Conservation (phyloP, 2,329 filamentous ascomycete species). For the Neurospora sp. region DNA sequence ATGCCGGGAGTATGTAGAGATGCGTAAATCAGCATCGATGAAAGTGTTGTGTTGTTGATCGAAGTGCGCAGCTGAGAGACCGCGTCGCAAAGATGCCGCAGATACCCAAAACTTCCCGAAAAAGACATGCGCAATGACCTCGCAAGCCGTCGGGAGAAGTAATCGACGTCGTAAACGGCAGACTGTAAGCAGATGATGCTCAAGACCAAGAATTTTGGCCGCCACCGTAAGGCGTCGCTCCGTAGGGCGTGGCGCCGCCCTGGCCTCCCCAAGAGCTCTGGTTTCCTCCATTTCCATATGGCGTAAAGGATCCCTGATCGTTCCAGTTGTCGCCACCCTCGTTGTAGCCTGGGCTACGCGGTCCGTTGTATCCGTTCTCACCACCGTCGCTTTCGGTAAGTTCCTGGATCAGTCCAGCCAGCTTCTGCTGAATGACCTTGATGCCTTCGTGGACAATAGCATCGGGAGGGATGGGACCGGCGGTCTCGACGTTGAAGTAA, state of each 20-base stretch:
- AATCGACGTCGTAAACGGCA: not conserved
- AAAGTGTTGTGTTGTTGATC: not conserved
- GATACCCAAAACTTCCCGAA: not conserved
- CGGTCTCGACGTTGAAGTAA: conserved; percentile 89
- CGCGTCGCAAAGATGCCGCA: not conserved
- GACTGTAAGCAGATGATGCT: conserved; percentile 1
- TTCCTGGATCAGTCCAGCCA: conserved; percentile 59
- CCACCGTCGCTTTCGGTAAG: conserved; percentile 39
- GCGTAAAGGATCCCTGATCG: conserved; percentile 59
- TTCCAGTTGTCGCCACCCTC: conserved; percentile 48
- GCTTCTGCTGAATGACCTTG: conserved; percentile 78
- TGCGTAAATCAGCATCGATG: not conserved
- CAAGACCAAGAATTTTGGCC: conserved; percentile 42
- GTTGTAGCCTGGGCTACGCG: conserved; percentile 58
- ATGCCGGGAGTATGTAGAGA: not conserved
- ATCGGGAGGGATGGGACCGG: conserved; percentile 82
- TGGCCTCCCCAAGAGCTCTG: conserved; percentile 57
- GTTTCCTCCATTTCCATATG: conserved; percentile 47
- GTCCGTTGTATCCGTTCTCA: conserved; percentile 47
- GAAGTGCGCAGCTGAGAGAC: not conserved
- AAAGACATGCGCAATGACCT: not conserved
- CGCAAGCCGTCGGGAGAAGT: not conserved
- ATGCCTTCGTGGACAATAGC: conserved; percentile 84
- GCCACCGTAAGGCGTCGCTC: conserved; percentile 37
- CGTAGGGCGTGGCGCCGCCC: conserved; percentile 37